Conservation (phyloP, 148 eudicot species). For the Chenopodium berlandieri region DNA sequence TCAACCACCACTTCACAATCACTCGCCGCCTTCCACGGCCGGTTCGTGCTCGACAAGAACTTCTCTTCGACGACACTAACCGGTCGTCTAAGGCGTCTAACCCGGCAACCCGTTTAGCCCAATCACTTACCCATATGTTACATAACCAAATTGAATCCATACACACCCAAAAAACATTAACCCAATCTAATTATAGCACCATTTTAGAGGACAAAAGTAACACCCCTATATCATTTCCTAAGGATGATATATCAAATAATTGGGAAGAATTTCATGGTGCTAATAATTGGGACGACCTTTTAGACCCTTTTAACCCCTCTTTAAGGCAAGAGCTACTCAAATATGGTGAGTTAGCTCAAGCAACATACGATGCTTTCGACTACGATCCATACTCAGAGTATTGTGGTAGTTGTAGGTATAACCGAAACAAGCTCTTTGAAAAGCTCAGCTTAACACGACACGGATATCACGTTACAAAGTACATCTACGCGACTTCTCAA, state of each 20-base stretch:
- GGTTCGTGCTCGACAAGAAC: neutral
- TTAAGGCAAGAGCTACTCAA: conserved; percentile 60
- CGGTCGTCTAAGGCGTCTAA: conserved; percentile 19
- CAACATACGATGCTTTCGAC: conserved; percentile 74
- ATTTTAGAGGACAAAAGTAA: conserved; percentile 39
- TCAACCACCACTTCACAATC: conserved; percentile 17
- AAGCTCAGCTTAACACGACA: conserved; percentile 41
- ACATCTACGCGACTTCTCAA: conserved; percentile 67
- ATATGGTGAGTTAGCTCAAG: conserved; percentile 78
- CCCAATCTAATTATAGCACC: conserved; percentile 12
- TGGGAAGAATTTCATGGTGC: conserved; percentile 58
- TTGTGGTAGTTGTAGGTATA: conserved; percentile 68
- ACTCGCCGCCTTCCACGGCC: conserved; percentile 2
- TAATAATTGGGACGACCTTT: conserved; percentile 42
- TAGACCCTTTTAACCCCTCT: conserved; percentile 54
- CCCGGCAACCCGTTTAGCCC: conserved; percentile 34
- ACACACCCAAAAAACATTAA: conserved; percentile 23
- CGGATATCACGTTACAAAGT: conserved; percentile 58
- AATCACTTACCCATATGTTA: conserved; percentile 29
- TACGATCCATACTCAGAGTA: conserved; percentile 56
- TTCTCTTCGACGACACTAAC: conserved; percentile 1
- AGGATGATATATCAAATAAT: conserved; percentile 41
- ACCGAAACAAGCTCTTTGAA: conserved; percentile 36
- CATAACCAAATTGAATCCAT: conserved; percentile 30
- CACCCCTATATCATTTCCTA: conserved; percentile 48